Evolutionary conservation across 2,329 filamentous ascomycete species (phyloP).

Genomic region (Colletotrichum sp.): DNA sequence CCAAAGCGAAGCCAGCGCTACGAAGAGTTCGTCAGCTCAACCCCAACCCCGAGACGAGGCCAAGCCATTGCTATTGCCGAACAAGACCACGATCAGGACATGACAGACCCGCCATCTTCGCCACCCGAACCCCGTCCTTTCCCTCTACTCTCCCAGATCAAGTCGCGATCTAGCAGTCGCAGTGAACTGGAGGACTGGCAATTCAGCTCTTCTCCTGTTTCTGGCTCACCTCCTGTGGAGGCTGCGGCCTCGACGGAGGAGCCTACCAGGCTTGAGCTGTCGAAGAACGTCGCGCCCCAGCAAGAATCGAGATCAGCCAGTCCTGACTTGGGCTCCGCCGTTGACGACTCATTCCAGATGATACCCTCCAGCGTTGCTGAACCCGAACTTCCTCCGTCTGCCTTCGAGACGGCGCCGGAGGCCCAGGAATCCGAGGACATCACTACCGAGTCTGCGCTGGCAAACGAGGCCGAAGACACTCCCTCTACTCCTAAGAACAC

Average conservation of each 20-base stretch:
- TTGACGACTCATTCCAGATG: constrained; percentile 20
- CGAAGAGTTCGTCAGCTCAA: constrained; percentile 62
- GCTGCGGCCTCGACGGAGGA: constrained; percentile 13
- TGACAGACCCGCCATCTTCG: constrained; percentile 63
- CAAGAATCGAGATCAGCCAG: constrained; percentile 11
- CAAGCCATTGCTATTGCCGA: constrained; percentile 53
- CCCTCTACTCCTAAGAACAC: constrained; percentile 18
- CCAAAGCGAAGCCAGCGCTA: constrained; percentile 50
- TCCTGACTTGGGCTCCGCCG: not conserved
- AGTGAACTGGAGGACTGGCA: constrained; percentile 53
- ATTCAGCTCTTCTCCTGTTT: constrained; percentile 60
- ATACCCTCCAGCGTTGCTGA: constrained; percentile 32
- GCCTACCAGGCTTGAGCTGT: constrained; percentile 13
- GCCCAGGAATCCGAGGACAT: not conserved
- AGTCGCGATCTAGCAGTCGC: constrained; percentile 49
- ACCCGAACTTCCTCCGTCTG: constrained; percentile 12
- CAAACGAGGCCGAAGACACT: not conserved
- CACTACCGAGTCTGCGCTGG: not conserved
- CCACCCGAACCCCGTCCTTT: constrained; percentile 61
- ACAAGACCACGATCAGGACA: constrained; percentile 45
- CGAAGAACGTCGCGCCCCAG: constrained; percentile 10
- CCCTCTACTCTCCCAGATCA: constrained; percentile 57
- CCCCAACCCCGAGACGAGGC: constrained; percentile 65
- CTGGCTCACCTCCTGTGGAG: constrained; percentile 51
- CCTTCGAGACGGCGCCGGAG: not conserved